Evolutionary conservation across 2,329 filamentous ascomycete genomes (phyloP).

Genomic region (Grosmannia penicillata): DNA sequence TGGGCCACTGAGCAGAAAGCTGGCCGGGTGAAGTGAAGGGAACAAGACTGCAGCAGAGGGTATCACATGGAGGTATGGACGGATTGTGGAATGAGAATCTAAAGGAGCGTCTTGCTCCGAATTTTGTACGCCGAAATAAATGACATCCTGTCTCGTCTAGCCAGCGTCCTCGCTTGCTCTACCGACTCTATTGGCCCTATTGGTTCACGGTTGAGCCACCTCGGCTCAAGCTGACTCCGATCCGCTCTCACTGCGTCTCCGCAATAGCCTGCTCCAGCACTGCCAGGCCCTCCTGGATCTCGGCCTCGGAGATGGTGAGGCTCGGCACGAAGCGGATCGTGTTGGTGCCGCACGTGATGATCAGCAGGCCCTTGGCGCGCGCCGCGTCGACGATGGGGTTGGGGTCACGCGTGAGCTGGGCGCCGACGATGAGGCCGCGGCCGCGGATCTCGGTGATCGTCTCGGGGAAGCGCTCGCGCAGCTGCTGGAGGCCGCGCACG

Average conservation of each 20-base stretch:
- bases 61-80: not conserved
- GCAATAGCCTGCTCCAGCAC: slow-evolving; percentile 58
- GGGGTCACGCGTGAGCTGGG: slow-evolving; percentile 66
- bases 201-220: too few species aligned
- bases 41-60: not conserved
- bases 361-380: slow-evolving; percentile 69
- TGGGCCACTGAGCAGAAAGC: too few species aligned
- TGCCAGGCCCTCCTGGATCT: slow-evolving; percentile 63
- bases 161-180: too few species aligned
- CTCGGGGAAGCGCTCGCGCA: slow-evolving; percentile 41
- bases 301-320: slow-evolving; percentile 61
- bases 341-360: slow-evolving; percentile 89
- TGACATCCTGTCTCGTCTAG: too few species aligned
- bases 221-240: too few species aligned
- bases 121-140: too few species aligned
- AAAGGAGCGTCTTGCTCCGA: too few species aligned
- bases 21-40: too few species aligned
- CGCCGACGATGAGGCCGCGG: slow-evolving; percentile 68
- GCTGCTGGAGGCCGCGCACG: slow-evolving; percentile 28
- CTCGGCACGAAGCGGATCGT: slow-evolving; percentile 86
- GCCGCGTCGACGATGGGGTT: slow-evolving; percentile 68
- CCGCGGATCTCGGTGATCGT: slow-evolving; percentile 70
- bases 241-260: slow-evolving; percentile 22
- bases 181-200: too few species aligned
- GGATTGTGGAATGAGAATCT: not conserved